These are phyloP conservation scores for Cicer yamashitae DNA, from an alignment of 306 rosid genomes.

Conservation along the genomic window DNA sequence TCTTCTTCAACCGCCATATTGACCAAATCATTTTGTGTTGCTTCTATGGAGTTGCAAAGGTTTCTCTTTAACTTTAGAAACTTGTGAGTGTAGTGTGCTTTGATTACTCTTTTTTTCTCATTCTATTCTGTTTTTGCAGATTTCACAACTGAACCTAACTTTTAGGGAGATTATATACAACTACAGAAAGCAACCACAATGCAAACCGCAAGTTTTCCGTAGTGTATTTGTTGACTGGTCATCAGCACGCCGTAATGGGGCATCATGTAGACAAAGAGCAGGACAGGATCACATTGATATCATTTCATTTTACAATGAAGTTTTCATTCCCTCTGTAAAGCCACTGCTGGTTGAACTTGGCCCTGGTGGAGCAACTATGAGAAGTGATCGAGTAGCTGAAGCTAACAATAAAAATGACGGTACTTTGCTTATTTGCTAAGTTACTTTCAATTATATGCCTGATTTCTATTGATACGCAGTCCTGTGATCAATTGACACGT, in stretches of 20 bases:
- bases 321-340: constrained; percentile 88
- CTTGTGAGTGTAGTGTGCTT: constrained; percentile 25
- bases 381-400: constrained; percentile 66
- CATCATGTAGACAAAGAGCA: constrained; percentile 67
- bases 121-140: constrained; percentile 66
- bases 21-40: constrained; percentile 96
- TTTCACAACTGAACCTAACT: constrained; percentile 84
- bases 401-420: constrained; percentile 69
- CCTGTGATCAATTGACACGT: constrained; percentile 41
- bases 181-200: constrained; percentile 95
- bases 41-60: constrained; percentile 97
- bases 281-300: constrained; percentile 91
- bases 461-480: constrained; percentile 29
- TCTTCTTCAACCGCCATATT: constrained; percentile 90
- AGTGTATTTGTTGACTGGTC: constrained; percentile 91
- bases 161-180: constrained; percentile 86
- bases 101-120: constrained; percentile 40
- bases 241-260: constrained; percentile 72
- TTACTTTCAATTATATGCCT: constrained; percentile 17
- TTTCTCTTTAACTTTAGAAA: constrained; percentile 41
- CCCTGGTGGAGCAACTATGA: constrained; percentile 70
- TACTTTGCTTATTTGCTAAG: constrained; percentile 42
- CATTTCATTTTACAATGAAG: constrained; percentile 85
- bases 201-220: constrained; percentile 91
- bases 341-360: constrained; percentile 90